Conservation (phyloP, 2,329 filamentous ascomycete species). For the Colletotrichum tamarilloi region DNA sequence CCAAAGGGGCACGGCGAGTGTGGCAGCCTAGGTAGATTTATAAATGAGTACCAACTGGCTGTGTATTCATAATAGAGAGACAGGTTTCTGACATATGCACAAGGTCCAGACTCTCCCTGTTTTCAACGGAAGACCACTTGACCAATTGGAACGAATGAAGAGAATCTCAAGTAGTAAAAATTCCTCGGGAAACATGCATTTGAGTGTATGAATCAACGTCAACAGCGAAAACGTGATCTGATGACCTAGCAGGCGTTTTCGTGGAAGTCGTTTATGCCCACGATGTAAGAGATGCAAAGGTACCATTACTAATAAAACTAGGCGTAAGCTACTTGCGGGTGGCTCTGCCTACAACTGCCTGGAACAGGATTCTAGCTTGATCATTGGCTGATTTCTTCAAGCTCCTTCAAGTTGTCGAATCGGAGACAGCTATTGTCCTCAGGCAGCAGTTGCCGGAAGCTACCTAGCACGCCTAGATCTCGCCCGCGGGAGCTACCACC, state of each 20-base stretch:
- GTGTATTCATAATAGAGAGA: background rate
- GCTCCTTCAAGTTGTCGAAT: conserved; percentile 4
- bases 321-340: conserved; percentile 1
- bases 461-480: background rate
- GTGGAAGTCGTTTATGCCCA: background rate
- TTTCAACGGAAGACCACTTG: background rate
- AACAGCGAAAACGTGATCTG: background rate
- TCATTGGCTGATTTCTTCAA: conserved; percentile 10
- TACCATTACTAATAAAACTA: background rate
- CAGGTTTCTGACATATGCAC: background rate
- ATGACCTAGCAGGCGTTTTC: conserved; percentile 1
- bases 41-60: no score
- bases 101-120: background rate
- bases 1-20: background rate
- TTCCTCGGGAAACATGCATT: background rate
- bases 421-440: background rate
- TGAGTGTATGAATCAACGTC: background rate
- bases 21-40: background rate
- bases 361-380: background rate
- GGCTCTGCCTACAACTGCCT: conserved; percentile 16
- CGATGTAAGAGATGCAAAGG: background rate
- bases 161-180: background rate
- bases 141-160: background rate
- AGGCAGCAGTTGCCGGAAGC: conserved; percentile 20
- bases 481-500: background rate